phyloP scores from a whole-genome alignment of 768 basidiomycete species.

The Pulveroboletus sp. region DNA sequence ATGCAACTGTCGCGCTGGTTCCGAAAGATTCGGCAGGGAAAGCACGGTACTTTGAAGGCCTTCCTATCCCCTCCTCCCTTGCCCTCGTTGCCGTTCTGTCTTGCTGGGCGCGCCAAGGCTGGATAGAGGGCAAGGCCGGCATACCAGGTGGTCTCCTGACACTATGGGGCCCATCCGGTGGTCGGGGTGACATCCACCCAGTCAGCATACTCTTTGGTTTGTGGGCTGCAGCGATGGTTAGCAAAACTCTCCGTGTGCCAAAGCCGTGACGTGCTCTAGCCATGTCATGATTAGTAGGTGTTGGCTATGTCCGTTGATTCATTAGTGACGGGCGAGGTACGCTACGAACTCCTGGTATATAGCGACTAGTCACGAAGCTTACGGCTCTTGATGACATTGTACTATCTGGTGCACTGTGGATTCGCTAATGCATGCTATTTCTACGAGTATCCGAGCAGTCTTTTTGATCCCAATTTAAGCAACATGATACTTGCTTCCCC shows the following conservation, averaged over 20 bases:
- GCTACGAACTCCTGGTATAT: conserved; percentile 2
- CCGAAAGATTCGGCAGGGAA: conserved; percentile 87
- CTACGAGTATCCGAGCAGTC: neutral
- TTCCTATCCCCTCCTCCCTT: conserved; percentile 92
- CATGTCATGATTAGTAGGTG: neutral
- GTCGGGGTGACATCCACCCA: conserved; percentile 80
- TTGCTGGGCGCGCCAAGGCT: conserved; percentile 79
- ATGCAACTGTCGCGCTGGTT: conserved; percentile 92
- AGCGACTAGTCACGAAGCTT: conserved; percentile 1
- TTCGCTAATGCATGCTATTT: neutral
- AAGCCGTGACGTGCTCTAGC: conserved; percentile 47
- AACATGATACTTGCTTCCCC: no score
- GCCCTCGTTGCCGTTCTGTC: conserved; percentile 72
- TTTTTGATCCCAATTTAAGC: neutral
- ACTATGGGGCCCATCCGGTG: conserved; percentile 66
- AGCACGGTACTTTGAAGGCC: conserved; percentile 92
- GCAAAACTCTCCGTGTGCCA: conserved; percentile 89
- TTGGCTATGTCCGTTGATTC: neutral
- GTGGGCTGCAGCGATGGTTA: conserved; percentile 97
- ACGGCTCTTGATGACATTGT: conserved; percentile 8
- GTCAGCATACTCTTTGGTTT: conserved; percentile 70
- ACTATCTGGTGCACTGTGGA: conserved; percentile 7
- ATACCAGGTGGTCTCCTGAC: conserved; percentile 71
- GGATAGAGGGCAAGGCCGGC: conserved; percentile 75
- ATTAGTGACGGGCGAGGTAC: conserved; percentile 2